Percentiles rank a stretch among this genome's conserved stretches.
phyloP scores from a whole-genome alignment of 192 early-diverging fungal genomes.

The Globomyces pollinis-pini region DNA sequence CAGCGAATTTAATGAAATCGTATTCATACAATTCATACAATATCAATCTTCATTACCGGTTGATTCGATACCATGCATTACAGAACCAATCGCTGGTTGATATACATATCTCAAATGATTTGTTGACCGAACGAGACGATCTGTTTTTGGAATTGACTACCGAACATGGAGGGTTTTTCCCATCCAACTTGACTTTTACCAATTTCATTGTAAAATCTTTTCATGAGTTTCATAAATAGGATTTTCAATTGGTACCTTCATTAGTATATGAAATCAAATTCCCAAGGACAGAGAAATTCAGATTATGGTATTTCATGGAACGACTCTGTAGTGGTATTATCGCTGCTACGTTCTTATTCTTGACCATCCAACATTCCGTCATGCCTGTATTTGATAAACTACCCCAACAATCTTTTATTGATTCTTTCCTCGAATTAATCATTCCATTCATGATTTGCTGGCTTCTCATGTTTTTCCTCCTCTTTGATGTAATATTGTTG shows the following conservation, averaged over 20 bases:
- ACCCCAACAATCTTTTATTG: constrained; percentile 44
- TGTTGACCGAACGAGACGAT: neutral
- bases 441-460: constrained; percentile 89
- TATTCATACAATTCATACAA: constrained; percentile 87
- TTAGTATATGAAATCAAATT: constrained; percentile 93
- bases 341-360: constrained; percentile 71
- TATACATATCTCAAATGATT: too few relatives aligned
- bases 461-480: constrained; percentile 87
- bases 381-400: constrained; percentile 67
- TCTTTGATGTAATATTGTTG: constrained; percentile 63
- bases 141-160: constrained; percentile 2
- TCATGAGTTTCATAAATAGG: too few relatives aligned
- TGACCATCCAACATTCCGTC: constrained; percentile 83
- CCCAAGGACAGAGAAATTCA: constrained; percentile 77
- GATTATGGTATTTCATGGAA: constrained; percentile 80
- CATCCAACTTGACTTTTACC: constrained; percentile 66
- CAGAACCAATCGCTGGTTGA: constrained; percentile 3
- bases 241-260: constrained; percentile 82
- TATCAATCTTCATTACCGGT: constrained; percentile 47
- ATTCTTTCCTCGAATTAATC: constrained; percentile 56
- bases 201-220: too few relatives aligned
- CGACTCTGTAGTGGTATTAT: constrained; percentile 70
- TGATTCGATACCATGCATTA: neutral
- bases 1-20: constrained; percentile 93
- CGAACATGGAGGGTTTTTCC: constrained; percentile 44